Conservation (phyloP, 2,329 filamentous ascomycete species). For the Coleophoma crateriformis region DNA sequence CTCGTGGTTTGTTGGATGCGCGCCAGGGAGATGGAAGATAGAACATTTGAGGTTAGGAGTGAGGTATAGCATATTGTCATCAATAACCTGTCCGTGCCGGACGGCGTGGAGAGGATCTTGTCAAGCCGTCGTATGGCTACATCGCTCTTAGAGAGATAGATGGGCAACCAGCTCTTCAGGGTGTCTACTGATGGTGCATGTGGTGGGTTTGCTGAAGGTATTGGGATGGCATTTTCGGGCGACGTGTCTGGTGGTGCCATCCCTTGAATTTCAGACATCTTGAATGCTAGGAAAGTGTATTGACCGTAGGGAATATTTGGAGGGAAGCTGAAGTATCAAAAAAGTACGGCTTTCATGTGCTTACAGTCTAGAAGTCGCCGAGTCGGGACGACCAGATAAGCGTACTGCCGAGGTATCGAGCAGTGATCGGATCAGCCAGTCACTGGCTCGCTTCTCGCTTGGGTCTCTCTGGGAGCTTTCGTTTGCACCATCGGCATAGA, state of each 20-base stretch:
- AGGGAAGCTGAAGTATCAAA: neutral
- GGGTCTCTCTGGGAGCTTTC: no score
- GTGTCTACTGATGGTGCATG: constrained; percentile 12
- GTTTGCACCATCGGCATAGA: no score
- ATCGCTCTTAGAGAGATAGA: constrained; percentile 26
- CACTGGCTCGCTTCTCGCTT: no score
- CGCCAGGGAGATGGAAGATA: constrained; percentile 48
- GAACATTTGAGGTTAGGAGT: constrained; percentile 45
- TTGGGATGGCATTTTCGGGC: constrained; percentile 11
- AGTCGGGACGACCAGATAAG: neutral
- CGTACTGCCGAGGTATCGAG: no score
- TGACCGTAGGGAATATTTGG: neutral
- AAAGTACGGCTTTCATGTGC: neutral
- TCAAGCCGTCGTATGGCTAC: constrained; percentile 42
- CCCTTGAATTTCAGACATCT: constrained; percentile 20
- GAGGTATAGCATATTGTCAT: constrained; percentile 64
- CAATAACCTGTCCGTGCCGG: constrained; percentile 65
- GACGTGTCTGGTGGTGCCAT: constrained; percentile 14
- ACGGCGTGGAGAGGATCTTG: constrained; percentile 61
- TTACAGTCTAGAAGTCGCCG: no score
- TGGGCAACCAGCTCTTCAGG: constrained; percentile 21
- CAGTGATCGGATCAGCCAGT: no score
- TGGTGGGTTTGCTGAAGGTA: constrained; percentile 9
- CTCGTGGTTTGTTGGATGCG: constrained; percentile 48
- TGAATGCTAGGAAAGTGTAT: neutral